Conservation (phyloP, 2,329 filamentous ascomycete genomes). For the Colletotrichum sp. region DNA sequence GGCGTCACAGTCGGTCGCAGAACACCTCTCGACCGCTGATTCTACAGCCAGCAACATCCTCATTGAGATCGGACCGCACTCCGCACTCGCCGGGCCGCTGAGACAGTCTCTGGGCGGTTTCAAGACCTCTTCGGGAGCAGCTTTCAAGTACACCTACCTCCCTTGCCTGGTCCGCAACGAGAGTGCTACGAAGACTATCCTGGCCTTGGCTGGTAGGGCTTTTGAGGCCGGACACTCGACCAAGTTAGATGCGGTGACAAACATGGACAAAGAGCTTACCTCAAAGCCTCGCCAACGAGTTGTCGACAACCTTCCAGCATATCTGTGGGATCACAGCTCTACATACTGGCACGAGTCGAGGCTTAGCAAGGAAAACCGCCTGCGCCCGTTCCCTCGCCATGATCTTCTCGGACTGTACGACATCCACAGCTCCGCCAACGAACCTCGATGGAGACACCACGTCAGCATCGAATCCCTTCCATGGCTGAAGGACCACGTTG, state of each 20-base stretch:
- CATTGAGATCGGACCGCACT: neutral
- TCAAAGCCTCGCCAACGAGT: neutral
- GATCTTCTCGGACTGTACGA: constrained; percentile 32
- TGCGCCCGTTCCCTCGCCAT: neutral
- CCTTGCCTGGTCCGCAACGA: constrained; percentile 57
- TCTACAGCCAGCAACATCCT: constrained; percentile 22
- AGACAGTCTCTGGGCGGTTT: neutral
- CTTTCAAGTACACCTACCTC: constrained; percentile 43
- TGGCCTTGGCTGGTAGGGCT: constrained; percentile 48
- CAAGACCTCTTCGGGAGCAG: constrained; percentile 26
- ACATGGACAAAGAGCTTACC: constrained; percentile 26
- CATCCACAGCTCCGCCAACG: constrained; percentile 35
- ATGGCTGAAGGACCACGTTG: constrained; percentile 53
- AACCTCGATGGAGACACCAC: constrained; percentile 43
- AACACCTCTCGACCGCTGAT: neutral
- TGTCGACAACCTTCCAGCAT: constrained; percentile 51
- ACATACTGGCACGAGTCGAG: constrained; percentile 32
- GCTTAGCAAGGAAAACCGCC: neutral
- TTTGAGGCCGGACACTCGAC: constrained; percentile 47
- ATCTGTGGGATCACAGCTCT: constrained; percentile 56
- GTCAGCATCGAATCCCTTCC: constrained; percentile 41
- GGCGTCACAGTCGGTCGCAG: neutral
- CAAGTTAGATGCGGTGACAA: constrained; percentile 46
- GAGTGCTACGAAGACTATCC: constrained; percentile 47
- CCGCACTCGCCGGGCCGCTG: neutral